These are phyloP conservation scores for Thermoascus crustaceus DNA, from an alignment of 2,329 filamentous ascomycete genomes.

Conservation along the genomic window DNA sequence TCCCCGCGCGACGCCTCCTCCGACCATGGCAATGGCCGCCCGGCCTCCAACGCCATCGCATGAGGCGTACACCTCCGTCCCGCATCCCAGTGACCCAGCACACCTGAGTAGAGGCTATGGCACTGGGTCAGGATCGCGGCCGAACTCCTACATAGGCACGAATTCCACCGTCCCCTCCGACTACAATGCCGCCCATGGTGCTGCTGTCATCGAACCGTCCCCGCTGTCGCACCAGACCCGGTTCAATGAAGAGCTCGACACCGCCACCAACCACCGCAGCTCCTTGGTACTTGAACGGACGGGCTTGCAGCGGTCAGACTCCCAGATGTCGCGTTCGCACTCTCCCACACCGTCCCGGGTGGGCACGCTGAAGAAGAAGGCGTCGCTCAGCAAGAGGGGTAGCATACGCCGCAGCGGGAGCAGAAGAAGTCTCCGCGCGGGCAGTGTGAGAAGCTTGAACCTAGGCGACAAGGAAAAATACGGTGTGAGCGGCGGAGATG, in stretches of 20 bases:
- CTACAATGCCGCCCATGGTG: constrained; percentile 28
- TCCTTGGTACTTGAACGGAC: constrained; percentile 26
- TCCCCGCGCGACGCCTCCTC: constrained; percentile 8
- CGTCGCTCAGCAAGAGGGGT: constrained; percentile 62
- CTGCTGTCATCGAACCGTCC: constrained; percentile 22
- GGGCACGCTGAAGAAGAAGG: constrained; percentile 84
- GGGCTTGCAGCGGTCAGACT: constrained; percentile 30
- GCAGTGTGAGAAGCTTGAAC: constrained; percentile 74
- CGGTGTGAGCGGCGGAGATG: constrained; percentile 44
- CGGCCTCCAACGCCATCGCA: constrained; percentile 33
- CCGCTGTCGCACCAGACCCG: constrained; percentile 28
- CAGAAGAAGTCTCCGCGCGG: constrained; percentile 71
- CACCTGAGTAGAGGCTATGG: constrained; percentile 26
- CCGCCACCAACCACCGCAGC: constrained; percentile 23
- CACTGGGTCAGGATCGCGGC: constrained; percentile 27
- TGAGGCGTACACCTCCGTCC: constrained; percentile 27
- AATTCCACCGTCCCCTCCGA: constrained; percentile 21
- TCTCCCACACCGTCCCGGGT: constrained; percentile 40
- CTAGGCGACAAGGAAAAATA: constrained; percentile 55
- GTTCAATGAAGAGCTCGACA: constrained; percentile 33
- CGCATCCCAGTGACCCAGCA: constrained; percentile 21
- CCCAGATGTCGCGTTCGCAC: constrained; percentile 34
- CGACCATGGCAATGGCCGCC: constrained; percentile 29
- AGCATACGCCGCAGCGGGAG: constrained; percentile 75
- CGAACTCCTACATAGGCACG: constrained; percentile 32